Conservation (phyloP, 2,329 filamentous ascomycete genomes). For the Ophiostoma sp. region DNA sequence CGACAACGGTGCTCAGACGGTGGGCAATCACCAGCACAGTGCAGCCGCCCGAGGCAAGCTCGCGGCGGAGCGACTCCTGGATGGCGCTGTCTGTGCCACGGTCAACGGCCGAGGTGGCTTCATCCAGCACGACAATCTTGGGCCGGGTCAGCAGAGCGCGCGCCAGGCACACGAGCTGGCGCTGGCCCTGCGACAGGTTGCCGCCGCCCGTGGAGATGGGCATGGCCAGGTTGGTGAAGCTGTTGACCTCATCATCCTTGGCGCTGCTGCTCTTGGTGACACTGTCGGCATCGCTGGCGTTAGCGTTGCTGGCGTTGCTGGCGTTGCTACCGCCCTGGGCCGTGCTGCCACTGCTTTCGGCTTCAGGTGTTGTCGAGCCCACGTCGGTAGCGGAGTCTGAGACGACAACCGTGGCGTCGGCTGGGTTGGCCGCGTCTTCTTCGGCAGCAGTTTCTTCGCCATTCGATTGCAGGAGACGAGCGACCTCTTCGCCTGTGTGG, state of each 20-base stretch:
- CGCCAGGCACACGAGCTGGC: slow-evolving; percentile 51
- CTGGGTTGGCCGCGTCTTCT: slow-evolving; percentile 28
- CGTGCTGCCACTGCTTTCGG: slow-evolving; percentile 20
- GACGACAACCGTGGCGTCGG: slow-evolving; percentile 22
- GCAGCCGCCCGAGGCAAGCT: slow-evolving; percentile 50
- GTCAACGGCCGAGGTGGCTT: slow-evolving; percentile 54
- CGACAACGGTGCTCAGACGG: slow-evolving; percentile 48
- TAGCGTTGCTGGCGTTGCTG: neutral
- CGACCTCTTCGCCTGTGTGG: slow-evolving; percentile 24
- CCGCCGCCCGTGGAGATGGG: slow-evolving; percentile 38
- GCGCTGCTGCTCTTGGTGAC: slow-evolving; percentile 16
- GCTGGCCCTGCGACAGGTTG: slow-evolving; percentile 49
- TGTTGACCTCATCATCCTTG: slow-evolving; percentile 30
- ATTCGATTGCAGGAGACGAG: slow-evolving; percentile 24
- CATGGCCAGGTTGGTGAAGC: slow-evolving; percentile 39
- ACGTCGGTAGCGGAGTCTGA: slow-evolving; percentile 28
- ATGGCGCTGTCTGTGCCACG: slow-evolving; percentile 57
- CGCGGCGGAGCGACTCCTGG: slow-evolving; percentile 54
- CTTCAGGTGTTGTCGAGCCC: slow-evolving; percentile 18
- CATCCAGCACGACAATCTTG: slow-evolving; percentile 46
- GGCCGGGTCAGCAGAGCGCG: slow-evolving; percentile 45
- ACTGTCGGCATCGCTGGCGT: slow-evolving; percentile 16
- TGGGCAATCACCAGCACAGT: slow-evolving; percentile 52
- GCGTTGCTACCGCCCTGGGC: slow-evolving; percentile 6
- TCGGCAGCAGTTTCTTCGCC: slow-evolving; percentile 25